phyloP scores from a whole-genome alignment of 2,329 filamentous ascomycete species.

The Bipolaris zeicola region DNA sequence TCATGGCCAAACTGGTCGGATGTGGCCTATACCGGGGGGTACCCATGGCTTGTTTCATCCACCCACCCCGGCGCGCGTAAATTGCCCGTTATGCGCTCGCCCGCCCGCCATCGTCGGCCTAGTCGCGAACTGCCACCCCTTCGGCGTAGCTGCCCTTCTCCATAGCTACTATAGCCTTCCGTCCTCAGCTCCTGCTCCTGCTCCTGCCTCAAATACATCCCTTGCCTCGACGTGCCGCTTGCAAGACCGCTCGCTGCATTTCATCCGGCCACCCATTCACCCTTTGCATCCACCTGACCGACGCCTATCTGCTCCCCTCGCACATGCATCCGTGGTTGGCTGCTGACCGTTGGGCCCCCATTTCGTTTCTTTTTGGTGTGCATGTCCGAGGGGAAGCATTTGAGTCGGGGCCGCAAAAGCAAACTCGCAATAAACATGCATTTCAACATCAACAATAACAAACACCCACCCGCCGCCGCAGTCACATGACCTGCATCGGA shows the following conservation, averaged over 20 bases:
- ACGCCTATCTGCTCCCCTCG: neutral
- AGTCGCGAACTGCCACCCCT: neutral
- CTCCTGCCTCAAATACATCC: slow-evolving; percentile 1
- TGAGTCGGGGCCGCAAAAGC: neutral
- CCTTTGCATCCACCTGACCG: neutral
- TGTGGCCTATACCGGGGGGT: slow-evolving; percentile 9
- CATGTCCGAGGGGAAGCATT: neutral
- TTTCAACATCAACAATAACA: neutral
- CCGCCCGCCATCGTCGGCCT: neutral
- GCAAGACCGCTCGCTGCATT: neutral
- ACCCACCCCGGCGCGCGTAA: slow-evolving; percentile 32
- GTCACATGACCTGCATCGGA: neutral
- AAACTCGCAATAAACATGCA: neutral
- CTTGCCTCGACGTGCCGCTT: neutral
- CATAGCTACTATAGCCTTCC: neutral
- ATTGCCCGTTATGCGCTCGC: slow-evolving; percentile 37
- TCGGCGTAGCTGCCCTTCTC: no score
- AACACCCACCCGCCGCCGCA: neutral
- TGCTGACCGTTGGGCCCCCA: neutral
- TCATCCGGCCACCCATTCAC: neutral
- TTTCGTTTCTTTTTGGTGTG: neutral
- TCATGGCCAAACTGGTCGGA: slow-evolving; percentile 1
- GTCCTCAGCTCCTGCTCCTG: no score
- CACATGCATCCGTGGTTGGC: neutral
- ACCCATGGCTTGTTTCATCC: slow-evolving; percentile 30